Base-by-base conservation (phyloP, 371 early-diverging fungal genomes). In the Lichtheimia hyalospora region DNA sequence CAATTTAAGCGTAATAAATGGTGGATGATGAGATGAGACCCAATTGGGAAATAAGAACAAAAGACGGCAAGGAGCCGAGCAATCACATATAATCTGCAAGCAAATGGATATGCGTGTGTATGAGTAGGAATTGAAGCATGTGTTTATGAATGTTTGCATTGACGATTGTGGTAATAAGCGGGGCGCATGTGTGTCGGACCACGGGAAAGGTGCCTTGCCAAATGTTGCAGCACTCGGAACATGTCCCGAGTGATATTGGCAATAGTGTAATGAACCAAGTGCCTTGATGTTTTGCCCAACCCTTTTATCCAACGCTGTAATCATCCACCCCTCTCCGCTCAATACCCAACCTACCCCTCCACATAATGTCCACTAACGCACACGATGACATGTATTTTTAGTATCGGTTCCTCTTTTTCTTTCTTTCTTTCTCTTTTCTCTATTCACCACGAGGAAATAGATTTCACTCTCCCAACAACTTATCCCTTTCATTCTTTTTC, bases 401-500 rank as follows among this genome's bases (percentile, higher is more conserved):
- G 46, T 21, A 46, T n/a, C 46, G 18, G n/a, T 46, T 46, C 20
- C 18, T 55, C 23, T 24, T 23, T 43, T 21, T 55, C 8, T 44
- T 12, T 54, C 25, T 27, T 16, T 40, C 42, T 27, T 28, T 49
- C 27, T 21, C 18, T 23, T 16, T 27, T 44, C 41, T 46, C n/a
- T 42, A 54, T 46, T 28, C 24, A 49, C 27, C 49, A 18, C 54
- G 69, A 14, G 52, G 58, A 42, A 52, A 71, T 20, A 63, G 73
- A 28, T 21, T 51, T 52, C 27, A 52, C 43, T 50, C 39, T 41
- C 18, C 20, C 54, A 18, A 34, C 34, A 34, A 34, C 6, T 8
- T 10, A 34, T 34, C 10, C 23, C 24, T 43, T 16, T 21, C 25
- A 54, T 20, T 60, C 42, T 60, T 21, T 54, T 15, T 49, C 49